Evolutionary conservation across 2,329 filamentous ascomycete species (phyloP), one percentile per base, ranked within the genome.

Genomic region (Mollisia scopiformis): DNA sequence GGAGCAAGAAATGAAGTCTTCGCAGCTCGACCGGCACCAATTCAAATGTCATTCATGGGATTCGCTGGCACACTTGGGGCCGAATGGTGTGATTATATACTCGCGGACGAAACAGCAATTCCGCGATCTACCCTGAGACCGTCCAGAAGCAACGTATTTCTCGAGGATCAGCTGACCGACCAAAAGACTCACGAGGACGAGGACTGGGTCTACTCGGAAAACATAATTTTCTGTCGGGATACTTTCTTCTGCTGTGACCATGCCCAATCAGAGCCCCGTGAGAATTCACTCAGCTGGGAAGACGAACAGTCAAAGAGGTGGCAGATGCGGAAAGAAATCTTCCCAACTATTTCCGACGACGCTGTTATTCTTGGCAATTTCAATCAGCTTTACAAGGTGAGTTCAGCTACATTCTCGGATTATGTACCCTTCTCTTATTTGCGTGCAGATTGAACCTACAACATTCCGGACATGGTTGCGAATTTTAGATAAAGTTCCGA

Each of bases 21-120:
- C 74, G 95, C 95, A 23, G 95, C 95, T 23, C 87, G 96, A 27
- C 92, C 95, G 16, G 93, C 93, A 2, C 95, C 95, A 0, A 92
- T 99, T 46, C 95, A 99, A 68, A 99, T 99, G 95, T 97, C 95
- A 0, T 99, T 99, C 72, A 99, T 99, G 95, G 95, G 95, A 0
- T 99, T 99, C 73, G 95, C 95, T 0, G 95, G 95, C 10, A 97
- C 94, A 0, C 80, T 99, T 1, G 95, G 95, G 6, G 95, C 95
- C 2, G 95, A 99, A 73, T 99, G 95, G 95, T 99, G 95, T 69
- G 95, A 99, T 74, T 99, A 99, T 72, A 88, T 99, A 16, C 84
- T 98, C 27, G 93, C 95, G 3, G 95, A 99, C 71, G 82, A 90
- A 54, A 94, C 90, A 1, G 93, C 95, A 0, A 89, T 99, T 56